Conservation (phyloP, 192 early-diverging fungal genomes). For the Coemansia sp. region DNA sequence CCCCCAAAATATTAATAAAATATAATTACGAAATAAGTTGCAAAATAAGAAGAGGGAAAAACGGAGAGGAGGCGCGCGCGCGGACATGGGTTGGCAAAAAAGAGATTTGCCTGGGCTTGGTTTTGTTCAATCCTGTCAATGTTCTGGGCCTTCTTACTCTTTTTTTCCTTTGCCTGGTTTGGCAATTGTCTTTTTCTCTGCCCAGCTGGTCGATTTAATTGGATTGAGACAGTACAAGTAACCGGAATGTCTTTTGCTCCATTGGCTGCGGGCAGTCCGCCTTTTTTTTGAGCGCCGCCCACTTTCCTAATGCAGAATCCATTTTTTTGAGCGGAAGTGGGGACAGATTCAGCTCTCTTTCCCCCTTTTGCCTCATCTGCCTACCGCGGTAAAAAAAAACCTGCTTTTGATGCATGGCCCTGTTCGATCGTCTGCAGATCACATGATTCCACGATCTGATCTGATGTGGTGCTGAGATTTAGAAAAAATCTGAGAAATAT, state of each 20-base stretch:
- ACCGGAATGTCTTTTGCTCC: not conserved
- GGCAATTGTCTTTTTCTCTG: conserved; percentile 1
- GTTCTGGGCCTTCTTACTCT: not conserved
- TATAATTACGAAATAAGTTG: not conserved
- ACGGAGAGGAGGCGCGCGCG: not conserved
- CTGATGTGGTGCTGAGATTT: not conserved
- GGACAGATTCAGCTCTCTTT: not conserved
- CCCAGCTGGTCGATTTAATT: not conserved
- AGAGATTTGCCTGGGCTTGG: not conserved
- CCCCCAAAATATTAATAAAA: conserved; percentile 2
- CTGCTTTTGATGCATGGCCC: conserved; percentile 4
- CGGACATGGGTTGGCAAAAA: not conserved
- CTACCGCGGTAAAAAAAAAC: not conserved
- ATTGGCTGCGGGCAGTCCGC: conserved; percentile 3
- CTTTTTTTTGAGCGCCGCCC: not conserved
- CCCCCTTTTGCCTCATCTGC: not conserved
- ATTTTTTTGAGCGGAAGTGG: not conserved
- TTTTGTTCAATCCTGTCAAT: conserved; percentile 3
- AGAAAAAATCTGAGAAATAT: not conserved
- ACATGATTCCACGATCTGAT: not conserved
- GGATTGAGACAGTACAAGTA: not conserved
- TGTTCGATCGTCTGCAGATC: not conserved
- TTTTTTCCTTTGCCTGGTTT: not conserved
- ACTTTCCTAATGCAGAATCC: not conserved
- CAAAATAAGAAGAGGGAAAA: not conserved